Evolutionary conservation across 164 flowering plant species (phyloP).

Genomic region (Macadamia integrifolia): DNA sequence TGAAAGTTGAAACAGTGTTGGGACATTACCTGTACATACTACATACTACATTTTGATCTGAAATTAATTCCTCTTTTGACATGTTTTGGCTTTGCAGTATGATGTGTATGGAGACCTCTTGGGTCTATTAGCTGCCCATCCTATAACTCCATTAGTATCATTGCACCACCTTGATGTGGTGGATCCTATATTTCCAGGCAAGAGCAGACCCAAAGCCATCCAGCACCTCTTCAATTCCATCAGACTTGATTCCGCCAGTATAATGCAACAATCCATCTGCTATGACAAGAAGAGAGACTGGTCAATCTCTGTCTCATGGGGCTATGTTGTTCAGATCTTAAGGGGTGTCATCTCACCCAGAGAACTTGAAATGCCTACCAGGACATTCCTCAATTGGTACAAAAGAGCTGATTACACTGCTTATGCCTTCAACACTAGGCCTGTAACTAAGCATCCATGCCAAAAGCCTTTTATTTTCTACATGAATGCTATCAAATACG

Average conservation of each 20-base stretch:
- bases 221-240: conserved; percentile 35
- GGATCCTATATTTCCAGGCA: conserved; percentile 53
- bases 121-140: conserved; percentile 61
- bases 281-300: conserved; percentile 43
- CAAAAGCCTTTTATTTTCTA: conserved; percentile 54
- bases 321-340: conserved; percentile 54
- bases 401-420: conserved; percentile 53
- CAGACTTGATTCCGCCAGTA: conserved; percentile 51
- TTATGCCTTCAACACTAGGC: conserved; percentile 70
- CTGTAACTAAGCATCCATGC: conserved; percentile 55
- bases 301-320: conserved; percentile 70
- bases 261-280: conserved; percentile 71
- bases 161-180: conserved; percentile 72
- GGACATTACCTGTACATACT: no score
- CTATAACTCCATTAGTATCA: conserved; percentile 56
- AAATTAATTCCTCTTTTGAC: no score
- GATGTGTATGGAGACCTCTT: conserved; percentile 65
- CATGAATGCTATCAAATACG: conserved; percentile 30
- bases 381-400: conserved; percentile 73
- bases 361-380: conserved; percentile 64
- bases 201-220: conserved; percentile 31
- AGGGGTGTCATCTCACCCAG: conserved; percentile 61
- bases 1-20: no score
- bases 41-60: no score
- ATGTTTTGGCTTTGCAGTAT: conserved; percentile 37